Conservation (phyloP, 257 asterid genomes). For the Capsicum chinense region DNA sequence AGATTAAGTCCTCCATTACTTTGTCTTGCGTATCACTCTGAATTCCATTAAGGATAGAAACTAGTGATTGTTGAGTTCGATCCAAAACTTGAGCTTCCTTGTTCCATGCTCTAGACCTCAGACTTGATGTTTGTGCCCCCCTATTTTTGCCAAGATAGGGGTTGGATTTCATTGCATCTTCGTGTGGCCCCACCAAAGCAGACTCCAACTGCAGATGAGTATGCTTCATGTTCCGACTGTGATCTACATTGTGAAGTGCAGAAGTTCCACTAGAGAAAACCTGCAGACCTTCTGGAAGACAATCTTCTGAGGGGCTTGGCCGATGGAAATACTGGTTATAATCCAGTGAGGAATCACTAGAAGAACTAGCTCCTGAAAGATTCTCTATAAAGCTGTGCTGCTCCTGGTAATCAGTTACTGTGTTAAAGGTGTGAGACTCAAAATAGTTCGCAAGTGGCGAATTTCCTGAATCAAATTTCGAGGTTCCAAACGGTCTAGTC, state of each 20-base stretch:
- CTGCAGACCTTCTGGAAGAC: constrained; percentile 43
- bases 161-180: not conserved
- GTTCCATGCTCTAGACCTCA: constrained; percentile 23
- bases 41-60: not conserved
- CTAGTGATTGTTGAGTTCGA: constrained; percentile 13
- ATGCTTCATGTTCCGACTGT: constrained; percentile 50
- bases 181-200: constrained; percentile 32
- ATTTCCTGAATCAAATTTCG: constrained; percentile 56
- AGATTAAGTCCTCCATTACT: not conserved
- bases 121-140: constrained; percentile 12
- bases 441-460: constrained; percentile 64
- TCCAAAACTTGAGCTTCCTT: not conserved
- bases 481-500: constrained; percentile 45
- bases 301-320: constrained; percentile 44
- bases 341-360: constrained; percentile 64
- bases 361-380: constrained; percentile 57
- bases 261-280: constrained; percentile 39
- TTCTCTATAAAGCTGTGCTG: constrained; percentile 57
- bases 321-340: constrained; percentile 48
- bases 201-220: constrained; percentile 45
- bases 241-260: constrained; percentile 40
- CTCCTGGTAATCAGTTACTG: constrained; percentile 53
- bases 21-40: constrained; percentile 17
- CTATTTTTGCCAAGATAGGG: constrained; percentile 13
- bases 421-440: constrained; percentile 48